A percentile compares a stretch with the other conserved stretches of the same genome.
Conservation (phyloP, 2,329 filamentous ascomycete genomes). For the Aspergillaceae sp. region DNA sequence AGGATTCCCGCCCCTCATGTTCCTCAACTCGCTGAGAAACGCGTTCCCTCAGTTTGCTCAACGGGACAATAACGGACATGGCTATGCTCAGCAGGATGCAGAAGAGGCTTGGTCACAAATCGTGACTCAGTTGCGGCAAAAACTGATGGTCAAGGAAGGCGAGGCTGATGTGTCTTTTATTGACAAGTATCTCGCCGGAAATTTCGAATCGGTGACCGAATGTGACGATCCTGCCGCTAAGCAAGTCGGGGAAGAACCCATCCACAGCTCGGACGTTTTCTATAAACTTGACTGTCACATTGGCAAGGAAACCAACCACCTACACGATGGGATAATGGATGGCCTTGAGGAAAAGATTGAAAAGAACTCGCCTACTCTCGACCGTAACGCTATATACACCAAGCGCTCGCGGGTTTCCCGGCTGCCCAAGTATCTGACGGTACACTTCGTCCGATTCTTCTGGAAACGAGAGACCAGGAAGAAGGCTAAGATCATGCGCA, state of each 20-base stretch:
- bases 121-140: conserved; percentile 69
- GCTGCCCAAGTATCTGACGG: conserved; percentile 87
- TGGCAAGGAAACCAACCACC: conserved; percentile 73
- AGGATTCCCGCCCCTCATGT: conserved; percentile 73
- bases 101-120: conserved; percentile 99
- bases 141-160: conserved; percentile 57
- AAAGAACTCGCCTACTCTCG: conserved; percentile 72
- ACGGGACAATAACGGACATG: conserved; percentile 68
- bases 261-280: conserved; percentile 64
- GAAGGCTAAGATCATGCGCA: conserved; percentile 99
- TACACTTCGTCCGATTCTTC: conserved; percentile 97
- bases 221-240: conserved; percentile 75
- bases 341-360: conserved; percentile 82
- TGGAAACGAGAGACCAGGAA: conserved; percentile 94
- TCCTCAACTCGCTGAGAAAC: conserved; percentile 68
- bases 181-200: conserved; percentile 81
- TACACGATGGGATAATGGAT: conserved; percentile 76
- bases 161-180: conserved; percentile 60
- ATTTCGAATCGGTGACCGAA: conserved; percentile 67
- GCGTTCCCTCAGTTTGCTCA: conserved; percentile 91
- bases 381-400: conserved; percentile 73
- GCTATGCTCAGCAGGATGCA: conserved; percentile 95
- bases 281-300: conserved; percentile 97
- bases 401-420: conserved; percentile 85
- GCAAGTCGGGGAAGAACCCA: conserved; percentile 62